Base-by-base conservation (phyloP, 768 basidiomycete genomes). In the Boletus sensibilis region DNA sequence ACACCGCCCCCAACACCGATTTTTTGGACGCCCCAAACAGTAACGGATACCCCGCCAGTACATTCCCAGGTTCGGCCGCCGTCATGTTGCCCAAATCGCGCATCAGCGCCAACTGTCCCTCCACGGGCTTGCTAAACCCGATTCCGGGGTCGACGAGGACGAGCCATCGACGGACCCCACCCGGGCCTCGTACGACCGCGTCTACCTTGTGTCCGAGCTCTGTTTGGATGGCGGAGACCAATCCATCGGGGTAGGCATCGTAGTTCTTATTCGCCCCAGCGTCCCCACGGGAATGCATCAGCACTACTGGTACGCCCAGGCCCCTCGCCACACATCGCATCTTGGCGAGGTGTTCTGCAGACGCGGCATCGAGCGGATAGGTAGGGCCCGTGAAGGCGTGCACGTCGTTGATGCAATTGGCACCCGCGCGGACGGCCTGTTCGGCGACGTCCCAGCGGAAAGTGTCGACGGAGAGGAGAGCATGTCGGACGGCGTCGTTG, bases 231-330 rank as follows among this genome's bases (percentile, higher is more conserved):
- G 85, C 92, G 27, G 79, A 76, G 11, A 95, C 58, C 8, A 94
- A 82, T 8, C 67, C 70, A 35, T 75, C 77, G 23, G 70, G 71
- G 66, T 87, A 83, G 50, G 51, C 63, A 16, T 61, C 64, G 63
- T 87, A 87, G 58, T 86, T 79, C 74, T 91, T 90, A 76, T 94
- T 81, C 59, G 76, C 62, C 14, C 86, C 84, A 0, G 92, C 90
- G 53, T 91, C 89, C 0, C 92, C 94, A 4, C 94, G 79, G 0
- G 92, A 94, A 71, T 99, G 96, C 96, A 98, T 98, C 55, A 98
- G 72, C 11, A 98, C 76, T 47, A 94, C 87, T 0, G 94, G 95
- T 0, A 89, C 88, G 6, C 80, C 81, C 42, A 85, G 74, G 31
- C 80, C 75, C 35, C 85, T 79, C 29, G 87, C 86, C 25, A 86